Percentiles rank a stretch among this genome's conserved stretches.
These are phyloP conservation scores for Zizania palustris DNA, from an alignment of 202 grass and related monocot genomes.

Conservation along the genomic window DNA sequence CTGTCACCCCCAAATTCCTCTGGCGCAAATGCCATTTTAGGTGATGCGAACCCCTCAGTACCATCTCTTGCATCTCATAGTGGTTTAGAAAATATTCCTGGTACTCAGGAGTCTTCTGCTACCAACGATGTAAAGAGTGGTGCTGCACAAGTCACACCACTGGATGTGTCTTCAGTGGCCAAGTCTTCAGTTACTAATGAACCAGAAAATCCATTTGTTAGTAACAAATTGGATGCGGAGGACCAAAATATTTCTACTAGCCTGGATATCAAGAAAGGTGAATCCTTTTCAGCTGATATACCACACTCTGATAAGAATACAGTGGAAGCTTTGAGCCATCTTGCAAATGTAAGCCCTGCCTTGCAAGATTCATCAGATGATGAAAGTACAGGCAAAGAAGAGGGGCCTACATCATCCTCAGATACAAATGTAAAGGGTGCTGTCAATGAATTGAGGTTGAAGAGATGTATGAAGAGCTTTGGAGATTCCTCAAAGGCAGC, in stretches of 20 bases:
- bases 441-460: slow-evolving; percentile 45
- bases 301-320: slow-evolving; percentile 27
- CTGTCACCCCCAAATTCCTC: slow-evolving; percentile 19
- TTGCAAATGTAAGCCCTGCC: slow-evolving; percentile 22
- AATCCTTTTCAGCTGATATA: slow-evolving; percentile 34
- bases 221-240: slow-evolving; percentile 14
- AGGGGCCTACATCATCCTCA: slow-evolving; percentile 54
- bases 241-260: slow-evolving; percentile 33
- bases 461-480: slow-evolving; percentile 44
- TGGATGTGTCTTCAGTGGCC: slow-evolving; percentile 21
- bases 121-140: slow-evolving; percentile 38
- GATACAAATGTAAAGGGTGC: slow-evolving; percentile 36
- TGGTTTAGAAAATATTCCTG: slow-evolving; percentile 38
- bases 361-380: slow-evolving; percentile 48
- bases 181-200: slow-evolving; percentile 41
- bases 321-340: slow-evolving; percentile 27
- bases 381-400: slow-evolving; percentile 51
- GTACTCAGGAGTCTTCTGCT: slow-evolving; percentile 43
- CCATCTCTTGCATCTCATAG: slow-evolving; percentile 38
- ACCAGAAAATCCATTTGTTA: slow-evolving; percentile 21
- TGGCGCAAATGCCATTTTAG: slow-evolving; percentile 42
- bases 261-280: slow-evolving; percentile 34
- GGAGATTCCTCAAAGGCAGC: slow-evolving; percentile 53
- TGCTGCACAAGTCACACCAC: slow-evolving; percentile 7
- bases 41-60: slow-evolving; percentile 43